Percentiles rank a stretch among this genome's conserved stretches.
Conservation (phyloP, 768 basidiomycete genomes). For the Mycena polygramma region DNA sequence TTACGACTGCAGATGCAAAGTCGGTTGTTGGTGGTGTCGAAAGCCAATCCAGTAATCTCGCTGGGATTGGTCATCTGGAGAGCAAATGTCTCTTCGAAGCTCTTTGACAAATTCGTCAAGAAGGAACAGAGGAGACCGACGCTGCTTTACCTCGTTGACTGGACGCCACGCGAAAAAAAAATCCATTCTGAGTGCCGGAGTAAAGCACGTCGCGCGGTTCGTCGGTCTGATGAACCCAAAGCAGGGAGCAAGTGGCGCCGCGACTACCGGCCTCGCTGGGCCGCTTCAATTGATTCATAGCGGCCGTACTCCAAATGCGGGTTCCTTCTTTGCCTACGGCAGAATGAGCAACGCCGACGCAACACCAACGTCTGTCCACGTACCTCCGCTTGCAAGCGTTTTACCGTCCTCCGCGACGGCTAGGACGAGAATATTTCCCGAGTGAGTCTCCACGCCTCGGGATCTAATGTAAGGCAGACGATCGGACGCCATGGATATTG, state of each 20-base stretch:
- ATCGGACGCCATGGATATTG: slow-evolving; percentile 1
- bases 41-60: slow-evolving; percentile 11
- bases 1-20: slow-evolving; percentile 9
- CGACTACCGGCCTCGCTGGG: slow-evolving; percentile 9
- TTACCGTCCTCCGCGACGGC: slow-evolving; percentile 9
- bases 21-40: slow-evolving; percentile 7
- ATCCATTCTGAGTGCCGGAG: neutral
- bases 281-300: slow-evolving; percentile 3
- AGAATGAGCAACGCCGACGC: neutral
- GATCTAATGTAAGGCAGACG: neutral
- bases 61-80: slow-evolving; percentile 2
- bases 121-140: no score
- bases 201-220: slow-evolving; percentile 1
- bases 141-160: slow-evolving; percentile 6
- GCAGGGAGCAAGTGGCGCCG: neutral
- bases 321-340: slow-evolving; percentile 9
- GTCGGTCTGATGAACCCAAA: neutral
- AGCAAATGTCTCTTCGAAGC: slow-evolving; percentile 7
- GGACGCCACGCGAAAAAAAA: slow-evolving; percentile 1
- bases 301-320: neutral
- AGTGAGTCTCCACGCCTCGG: neutral
- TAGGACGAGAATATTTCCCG: slow-evolving; percentile 14
- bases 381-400: slow-evolving; percentile 13
- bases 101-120: slow-evolving; percentile 2
- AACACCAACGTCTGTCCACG: neutral